These are phyloP conservation scores for Ilex asprella DNA, from an alignment of 257 asterid genomes.

Conservation along the genomic window DNA sequence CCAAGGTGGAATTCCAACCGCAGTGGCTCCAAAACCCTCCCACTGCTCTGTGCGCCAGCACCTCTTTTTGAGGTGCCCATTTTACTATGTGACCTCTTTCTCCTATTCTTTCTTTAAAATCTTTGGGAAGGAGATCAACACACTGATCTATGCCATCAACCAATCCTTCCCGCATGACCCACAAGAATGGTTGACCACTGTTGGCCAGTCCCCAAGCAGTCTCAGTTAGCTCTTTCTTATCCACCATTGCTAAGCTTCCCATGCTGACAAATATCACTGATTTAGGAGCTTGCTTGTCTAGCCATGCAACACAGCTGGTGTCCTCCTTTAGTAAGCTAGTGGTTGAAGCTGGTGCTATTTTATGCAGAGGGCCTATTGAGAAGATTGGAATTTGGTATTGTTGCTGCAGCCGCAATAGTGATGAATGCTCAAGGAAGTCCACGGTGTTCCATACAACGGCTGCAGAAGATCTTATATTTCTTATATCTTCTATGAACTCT, in stretches of 20 bases:
- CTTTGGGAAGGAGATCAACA: not conserved
- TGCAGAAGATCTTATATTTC: not conserved
- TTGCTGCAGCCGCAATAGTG: not conserved
- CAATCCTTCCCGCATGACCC: not conserved
- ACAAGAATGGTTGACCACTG: not conserved
- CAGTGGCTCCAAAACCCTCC: constrained; percentile 5
- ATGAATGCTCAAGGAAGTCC: constrained; percentile 1
- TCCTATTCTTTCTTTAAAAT: not conserved
- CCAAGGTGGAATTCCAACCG: constrained; percentile 2
- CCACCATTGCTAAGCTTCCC: not conserved
- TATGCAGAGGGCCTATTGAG: not conserved
- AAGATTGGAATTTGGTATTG: not conserved
- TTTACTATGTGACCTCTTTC: not conserved
- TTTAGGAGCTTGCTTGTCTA: not conserved
- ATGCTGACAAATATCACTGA: not conserved
- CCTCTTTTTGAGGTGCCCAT: constrained; percentile 5
- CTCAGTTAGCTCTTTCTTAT: not conserved
- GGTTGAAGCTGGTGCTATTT: not conserved
- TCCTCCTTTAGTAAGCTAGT: constrained; percentile 2
- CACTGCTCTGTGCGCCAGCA: not conserved
- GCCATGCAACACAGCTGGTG: not conserved
- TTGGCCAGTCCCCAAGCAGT: not conserved
- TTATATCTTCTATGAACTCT: not conserved
- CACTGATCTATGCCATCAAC: not conserved
- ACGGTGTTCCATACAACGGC: not conserved